phyloP scores from a whole-genome alignment of 2,329 filamentous ascomycete genomes.

The Fusarium subglutinans region DNA sequence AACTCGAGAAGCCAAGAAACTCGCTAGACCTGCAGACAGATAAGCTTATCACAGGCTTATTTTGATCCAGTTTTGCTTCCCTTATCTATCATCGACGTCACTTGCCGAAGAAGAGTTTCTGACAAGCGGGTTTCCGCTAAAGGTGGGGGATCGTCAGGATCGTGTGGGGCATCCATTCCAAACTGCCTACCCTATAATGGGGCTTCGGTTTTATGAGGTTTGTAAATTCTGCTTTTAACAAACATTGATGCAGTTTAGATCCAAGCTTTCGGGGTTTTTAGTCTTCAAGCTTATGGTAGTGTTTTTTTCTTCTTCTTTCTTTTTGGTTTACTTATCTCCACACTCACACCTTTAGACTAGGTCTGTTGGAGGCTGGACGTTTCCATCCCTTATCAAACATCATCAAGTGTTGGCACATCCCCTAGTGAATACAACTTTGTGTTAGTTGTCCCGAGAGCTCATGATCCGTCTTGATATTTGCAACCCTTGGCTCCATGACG shows the following conservation, averaged over 20 bases:
- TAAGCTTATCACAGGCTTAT: conserved; percentile 35
- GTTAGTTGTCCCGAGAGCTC: no score
- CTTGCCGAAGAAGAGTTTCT: background rate
- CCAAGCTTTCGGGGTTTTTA: background rate
- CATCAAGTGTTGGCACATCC: background rate
- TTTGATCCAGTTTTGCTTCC: background rate
- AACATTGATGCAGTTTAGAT: background rate
- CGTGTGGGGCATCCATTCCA: conserved; percentile 19
- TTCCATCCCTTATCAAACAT: background rate
- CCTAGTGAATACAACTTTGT: background rate
- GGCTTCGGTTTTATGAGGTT: no score
- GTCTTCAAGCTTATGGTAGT: background rate
- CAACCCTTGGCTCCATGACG: background rate
- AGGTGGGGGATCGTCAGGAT: conserved; percentile 35
- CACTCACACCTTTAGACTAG: no score
- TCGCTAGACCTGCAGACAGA: conserved; percentile 14
- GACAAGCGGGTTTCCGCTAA: conserved; percentile 7
- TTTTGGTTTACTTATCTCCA: background rate
- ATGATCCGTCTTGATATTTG: background rate
- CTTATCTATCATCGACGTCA: conserved; percentile 29
- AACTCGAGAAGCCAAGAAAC: conserved; percentile 8
- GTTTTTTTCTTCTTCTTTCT: no score
- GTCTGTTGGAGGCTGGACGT: no score
- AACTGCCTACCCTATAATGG: conserved; percentile 12
- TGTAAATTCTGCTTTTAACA: background rate